Base-by-base conservation (phyloP, 371 early-diverging fungal species). In the Mucor mucedo region DNA sequence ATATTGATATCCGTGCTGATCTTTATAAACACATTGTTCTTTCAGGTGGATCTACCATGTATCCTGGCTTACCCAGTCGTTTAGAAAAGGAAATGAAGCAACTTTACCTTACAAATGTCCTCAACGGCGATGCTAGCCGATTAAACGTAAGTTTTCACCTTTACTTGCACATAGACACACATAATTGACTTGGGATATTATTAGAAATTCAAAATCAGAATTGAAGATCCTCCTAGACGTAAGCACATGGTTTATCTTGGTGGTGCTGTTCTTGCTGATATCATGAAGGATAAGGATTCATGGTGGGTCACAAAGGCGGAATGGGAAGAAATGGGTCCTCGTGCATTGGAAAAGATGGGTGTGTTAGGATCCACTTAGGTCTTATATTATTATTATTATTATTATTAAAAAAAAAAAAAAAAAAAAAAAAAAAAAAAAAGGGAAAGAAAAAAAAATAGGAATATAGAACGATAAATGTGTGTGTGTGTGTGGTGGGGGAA, bases 41-140 rank as follows among this genome's bases (percentile, higher is more conserved):
- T 16, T 97, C 98, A 52, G 99, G 99, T 62, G 99, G 99, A 29
- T 92, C 96, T 2, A 93, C 98, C 62, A 96, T 98, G 98, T 98
- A 97, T 75, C 95, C 98, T 14, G 99, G 99, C 61, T 84, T 98
- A 49, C 97, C 98, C 35, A 89, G 89, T 73, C 92, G 99, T 48
- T 83, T 98, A 48, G 98, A 97, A 78, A 97, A 97, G 86, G 99
- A 98, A 79, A 80, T 98, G 70, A 98, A 97, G 75, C 96, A 97
- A 79, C 80, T 98, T 47, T 98, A 98, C 74, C 82, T 98, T 58
- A 86, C 89, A 41, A 86, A 89, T 48, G 94, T 95, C 14, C 87
- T 97, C 55, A 84, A 90, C 62, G 94, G 93, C 16, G 96, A 98
- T 76, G 81, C 78, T 11, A 82, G 86, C 29, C 84, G 95, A 58